Evolutionary conservation across 2,329 filamentous ascomycete genomes (phyloP).

Genomic region (Didymella pinodella): DNA sequence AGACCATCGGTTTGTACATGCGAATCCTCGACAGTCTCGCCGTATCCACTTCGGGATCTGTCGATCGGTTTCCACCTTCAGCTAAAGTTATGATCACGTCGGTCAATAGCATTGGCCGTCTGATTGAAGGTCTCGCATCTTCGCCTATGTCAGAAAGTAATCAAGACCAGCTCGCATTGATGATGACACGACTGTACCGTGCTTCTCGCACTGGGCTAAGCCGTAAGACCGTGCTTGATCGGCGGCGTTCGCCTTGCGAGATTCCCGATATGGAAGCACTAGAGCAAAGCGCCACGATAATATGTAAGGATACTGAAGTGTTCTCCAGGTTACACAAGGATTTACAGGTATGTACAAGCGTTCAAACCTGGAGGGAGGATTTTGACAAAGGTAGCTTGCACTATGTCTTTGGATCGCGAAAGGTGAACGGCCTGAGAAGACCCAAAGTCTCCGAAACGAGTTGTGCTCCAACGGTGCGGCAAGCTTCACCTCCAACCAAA

Average conservation of each 20-base stretch:
- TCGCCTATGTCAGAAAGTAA: constrained; percentile 28
- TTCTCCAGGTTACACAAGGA: constrained; percentile 38
- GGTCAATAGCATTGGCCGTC: constrained; percentile 26
- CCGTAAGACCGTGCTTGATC: not conserved
- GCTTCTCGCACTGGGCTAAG: not conserved
- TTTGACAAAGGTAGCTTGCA: constrained; percentile 37
- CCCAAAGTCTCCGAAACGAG: constrained; percentile 32
- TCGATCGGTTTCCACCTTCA: constrained; percentile 23
- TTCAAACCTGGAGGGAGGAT: not conserved
- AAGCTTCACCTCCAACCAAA: constrained; percentile 34
- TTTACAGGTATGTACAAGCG: constrained; percentile 39
- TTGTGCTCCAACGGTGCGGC: constrained; percentile 31
- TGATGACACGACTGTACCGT: constrained; percentile 32
- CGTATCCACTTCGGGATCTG: constrained; percentile 10
- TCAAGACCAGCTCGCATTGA: constrained; percentile 37
- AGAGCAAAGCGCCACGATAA: constrained; percentile 7
- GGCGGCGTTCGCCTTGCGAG: not conserved
- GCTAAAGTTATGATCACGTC: constrained; percentile 34
- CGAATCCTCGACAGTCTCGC: constrained; percentile 32
- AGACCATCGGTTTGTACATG: constrained; percentile 34
- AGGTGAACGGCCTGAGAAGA: constrained; percentile 36
- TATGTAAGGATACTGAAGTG: constrained; percentile 31
- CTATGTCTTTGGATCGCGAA: constrained; percentile 46
- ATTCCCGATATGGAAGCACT: constrained; percentile 1
- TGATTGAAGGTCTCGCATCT: constrained; percentile 29